Base-by-base conservation (phyloP, 495 filamentous ascomycete genomes). In the Neurospora cerealis region DNA sequence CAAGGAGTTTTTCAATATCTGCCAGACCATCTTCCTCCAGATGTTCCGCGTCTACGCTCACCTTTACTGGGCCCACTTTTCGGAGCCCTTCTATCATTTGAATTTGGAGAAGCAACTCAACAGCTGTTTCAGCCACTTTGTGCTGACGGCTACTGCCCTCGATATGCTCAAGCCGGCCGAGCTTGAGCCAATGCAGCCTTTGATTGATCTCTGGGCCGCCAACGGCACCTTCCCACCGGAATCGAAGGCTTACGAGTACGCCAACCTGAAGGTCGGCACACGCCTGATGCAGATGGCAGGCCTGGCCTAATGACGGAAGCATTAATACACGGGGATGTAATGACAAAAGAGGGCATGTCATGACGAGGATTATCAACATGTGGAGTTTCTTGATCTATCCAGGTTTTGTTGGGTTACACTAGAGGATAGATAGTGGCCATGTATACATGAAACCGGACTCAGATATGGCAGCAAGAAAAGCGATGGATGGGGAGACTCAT, bases 31-130 rank as follows among this genome's bases (percentile, higher is more conserved):
- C 77, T 96, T 95, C 87, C 91, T 94, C 75, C 95, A 98, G 83
- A 98, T 98, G 92, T 96, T 97, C 87, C 93, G 95, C 44, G 93
- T 95, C 81, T 98, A 98, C 77, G 91, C 93, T 41, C 95, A 98
- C 83, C 86, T 95, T 37, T 95, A 95, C 85, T 93, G 93, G 86
- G 89, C 90, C 9, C 93, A 95, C 83, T 95, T 91, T 85, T 78
- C 90, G 72, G 91, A 93, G 70, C 92, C 92, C 11, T 93, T 93
- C 83, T 95, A 92, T 85, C 91, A 95, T 77, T 87, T 95, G 72
- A 92, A 90, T 82, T 88, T 91, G 71, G 90, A 93, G 78, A 93
- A 93, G 83, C 91, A 93, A 77, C 87, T 98, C 70, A 98, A 98
- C 87, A 96, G 93, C 81, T 96, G 93, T 83, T 98, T 97, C 81